Evolutionary conservation across 192 early-diverging fungal genomes (phyloP), one percentile per base, ranked within the genome.

Genomic region (Podila clonocystis): DNA sequence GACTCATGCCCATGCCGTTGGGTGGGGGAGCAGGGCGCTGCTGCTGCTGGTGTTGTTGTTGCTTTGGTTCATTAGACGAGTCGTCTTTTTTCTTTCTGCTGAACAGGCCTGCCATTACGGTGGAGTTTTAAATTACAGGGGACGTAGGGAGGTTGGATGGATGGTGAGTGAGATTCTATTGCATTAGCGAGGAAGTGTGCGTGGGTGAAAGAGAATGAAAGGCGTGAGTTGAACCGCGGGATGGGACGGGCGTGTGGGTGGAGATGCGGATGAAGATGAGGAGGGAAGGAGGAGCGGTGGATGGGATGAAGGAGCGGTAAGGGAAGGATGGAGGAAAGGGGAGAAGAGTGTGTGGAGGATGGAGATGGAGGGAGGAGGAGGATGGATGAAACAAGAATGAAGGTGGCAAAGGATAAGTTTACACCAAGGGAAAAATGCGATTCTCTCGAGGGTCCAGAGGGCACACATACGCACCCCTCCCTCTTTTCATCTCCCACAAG

Each of bases 61-160:
- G 50, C 26, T 62, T 31, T 55, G 45, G 15, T 22, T 9, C n/a
- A 34, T 30, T 13, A 58, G 45, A n/a, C 60, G 22, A 45, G 26
- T 79, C 75, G 58, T 79, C 75, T 22, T 79, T 79, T 45, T 79
- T 79, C 70, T 79, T 79, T 12, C 22, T 63, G 22, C 65, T 60
- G 58, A 79, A 79, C 30, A 79, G 65, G 34, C 69, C 70, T 19
- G 34, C 62, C 62, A 63, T 45, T 45, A 45, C 45, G 62, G 62
- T 55, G n/a, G n/a, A 22, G 52, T 24, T 20, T 36, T 34, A 45
- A 38, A n/a, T 7, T 24, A 30, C 59, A 30, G 30, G 59, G 26
- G 55, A 24, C 9, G 55, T 26, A 20, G 55, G 2, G 59, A 31
- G 5, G n/a, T 34, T 20, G 28, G 33, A 38, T 34, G 33, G 62